Base-by-base conservation (phyloP, 352 stramenopile species). In the Phytophthora tubulina region DNA sequence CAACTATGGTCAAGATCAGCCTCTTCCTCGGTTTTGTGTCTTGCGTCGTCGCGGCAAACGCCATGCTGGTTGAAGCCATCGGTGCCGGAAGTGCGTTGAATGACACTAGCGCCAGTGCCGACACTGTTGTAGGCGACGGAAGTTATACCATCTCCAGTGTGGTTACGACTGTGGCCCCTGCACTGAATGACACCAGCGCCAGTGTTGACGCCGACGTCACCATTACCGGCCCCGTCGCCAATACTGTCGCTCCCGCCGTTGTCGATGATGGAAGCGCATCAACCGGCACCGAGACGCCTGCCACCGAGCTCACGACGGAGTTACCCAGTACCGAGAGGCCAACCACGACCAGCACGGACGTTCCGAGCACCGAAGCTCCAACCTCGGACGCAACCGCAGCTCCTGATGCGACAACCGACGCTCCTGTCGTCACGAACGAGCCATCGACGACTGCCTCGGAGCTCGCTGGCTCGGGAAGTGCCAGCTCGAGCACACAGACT, bases 1-100 rank as follows among this genome's bases (percentile, higher is more conserved):
- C 38, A 44, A 44, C 6, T 4, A 76, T 76, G 69, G 69, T 76
- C 69, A 76, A 76, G 62, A 51, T 45, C 45, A 72, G 36, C 51
- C 59, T 65, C 50, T 42, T 68, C 42, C 4, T 76, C 45, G 38
- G 30, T 15, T 41, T 72, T 35, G 51, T 21, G 0, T 36, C 41
- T 14, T 57, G 38, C 11, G 56, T 50, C n/a, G 11, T 68, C 35
- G n/a, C 52, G 10, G 38, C n/a, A 42, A 63, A n/a, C 6, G 36
- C 27, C 5, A n/a, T 36, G 1, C 31, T 64, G 35, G 63, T 4
- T n/a, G 39, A 60, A 36, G 41, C 55, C 27, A 42, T 52, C 10
- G n/a, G 44, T 6, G 45, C 4, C 15, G 45, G 51, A 30, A 70
- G 59, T 38, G 38, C 60, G 27, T 39, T 41, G 36, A 58, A 44